A percentile compares a stretch with the other conserved stretches of the same genome.
phyloP scores from a whole-genome alignment of 306 rosid genomes.

The Trifolium pratense region DNA sequence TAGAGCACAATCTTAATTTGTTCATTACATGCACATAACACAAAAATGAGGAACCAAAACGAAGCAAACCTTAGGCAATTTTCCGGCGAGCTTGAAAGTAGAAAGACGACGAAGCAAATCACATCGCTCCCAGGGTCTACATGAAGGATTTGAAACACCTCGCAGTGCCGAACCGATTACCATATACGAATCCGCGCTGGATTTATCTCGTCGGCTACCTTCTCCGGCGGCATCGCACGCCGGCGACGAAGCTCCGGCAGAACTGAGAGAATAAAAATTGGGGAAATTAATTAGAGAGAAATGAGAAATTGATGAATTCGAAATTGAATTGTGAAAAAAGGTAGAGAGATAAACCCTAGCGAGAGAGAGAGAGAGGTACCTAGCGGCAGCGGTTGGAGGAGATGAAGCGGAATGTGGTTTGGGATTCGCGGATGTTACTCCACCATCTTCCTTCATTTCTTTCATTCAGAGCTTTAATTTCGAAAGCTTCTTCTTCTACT shows the following conservation, averaged over 20 bases:
- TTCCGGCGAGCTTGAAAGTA: constrained; percentile 80
- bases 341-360: constrained; percentile 29
- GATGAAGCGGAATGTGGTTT: constrained; percentile 45
- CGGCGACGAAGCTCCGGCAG: constrained; percentile 94
- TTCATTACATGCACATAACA: background rate
- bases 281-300: too few species aligned
- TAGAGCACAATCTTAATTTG: background rate
- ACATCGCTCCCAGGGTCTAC: constrained; percentile 95
- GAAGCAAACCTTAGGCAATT: constrained; percentile 77
- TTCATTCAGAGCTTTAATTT: background rate
- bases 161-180: constrained; percentile 64
- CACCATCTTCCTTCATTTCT: constrained; percentile 81
- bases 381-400: constrained; percentile 89
- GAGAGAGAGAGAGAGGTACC: constrained; percentile 54
- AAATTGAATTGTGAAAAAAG: constrained; percentile 9
- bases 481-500: background rate
- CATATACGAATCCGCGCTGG: constrained; percentile 72
- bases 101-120: constrained; percentile 95
- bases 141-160: constrained; percentile 61
- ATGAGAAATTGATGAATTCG: too few species aligned
- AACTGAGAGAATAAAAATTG: constrained; percentile 46
- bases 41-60: background rate
- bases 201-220: constrained; percentile 56
- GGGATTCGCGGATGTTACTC: constrained; percentile 70
- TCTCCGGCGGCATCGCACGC: constrained; percentile 62